Evolutionary conservation across 768 basidiomycete species (phyloP).

Genomic region (Russula dissimulans): DNA sequence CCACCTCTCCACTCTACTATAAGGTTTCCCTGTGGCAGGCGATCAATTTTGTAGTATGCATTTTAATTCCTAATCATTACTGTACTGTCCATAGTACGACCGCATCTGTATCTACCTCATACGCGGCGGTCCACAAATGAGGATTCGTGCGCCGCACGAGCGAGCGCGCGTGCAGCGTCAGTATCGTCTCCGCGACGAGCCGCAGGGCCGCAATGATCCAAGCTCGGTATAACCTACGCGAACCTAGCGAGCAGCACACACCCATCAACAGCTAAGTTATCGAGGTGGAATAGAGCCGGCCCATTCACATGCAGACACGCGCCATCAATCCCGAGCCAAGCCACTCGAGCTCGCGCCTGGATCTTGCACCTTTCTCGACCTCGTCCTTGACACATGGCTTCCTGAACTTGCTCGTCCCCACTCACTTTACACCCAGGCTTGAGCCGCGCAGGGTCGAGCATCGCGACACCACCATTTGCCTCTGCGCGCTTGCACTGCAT

Average conservation of each 20-base stretch:
- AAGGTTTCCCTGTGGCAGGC: too few relatives aligned
- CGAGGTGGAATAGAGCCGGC: too few relatives aligned
- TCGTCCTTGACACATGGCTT: conserved; percentile 1
- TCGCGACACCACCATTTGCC: conserved; percentile 29
- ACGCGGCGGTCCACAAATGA: too few relatives aligned
- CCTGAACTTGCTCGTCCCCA: neutral
- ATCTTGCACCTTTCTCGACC: conserved; percentile 29
- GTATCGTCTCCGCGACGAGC: conserved; percentile 42
- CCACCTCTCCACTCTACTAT: too few relatives aligned
- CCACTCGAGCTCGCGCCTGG: conserved; percentile 13
- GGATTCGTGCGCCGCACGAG: conserved; percentile 32
- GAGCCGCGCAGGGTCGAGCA: conserved; percentile 27
- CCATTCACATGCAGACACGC: too few relatives aligned
- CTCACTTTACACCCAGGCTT: conserved; percentile 31
- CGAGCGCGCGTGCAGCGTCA: conserved; percentile 39
- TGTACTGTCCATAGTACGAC: too few relatives aligned
- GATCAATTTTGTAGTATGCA: too few relatives aligned
- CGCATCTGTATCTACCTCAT: too few relatives aligned
- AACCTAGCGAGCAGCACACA: too few relatives aligned
- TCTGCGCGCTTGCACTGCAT: conserved; percentile 67
- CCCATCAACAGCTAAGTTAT: neutral
- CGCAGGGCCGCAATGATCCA: conserved; percentile 20
- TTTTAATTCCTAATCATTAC: too few relatives aligned
- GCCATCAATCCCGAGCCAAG: too few relatives aligned
- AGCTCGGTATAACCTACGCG: conserved; percentile 24